Base-by-base conservation (phyloP, 148 eudicot genomes). In the Bassia scoparia region DNA sequence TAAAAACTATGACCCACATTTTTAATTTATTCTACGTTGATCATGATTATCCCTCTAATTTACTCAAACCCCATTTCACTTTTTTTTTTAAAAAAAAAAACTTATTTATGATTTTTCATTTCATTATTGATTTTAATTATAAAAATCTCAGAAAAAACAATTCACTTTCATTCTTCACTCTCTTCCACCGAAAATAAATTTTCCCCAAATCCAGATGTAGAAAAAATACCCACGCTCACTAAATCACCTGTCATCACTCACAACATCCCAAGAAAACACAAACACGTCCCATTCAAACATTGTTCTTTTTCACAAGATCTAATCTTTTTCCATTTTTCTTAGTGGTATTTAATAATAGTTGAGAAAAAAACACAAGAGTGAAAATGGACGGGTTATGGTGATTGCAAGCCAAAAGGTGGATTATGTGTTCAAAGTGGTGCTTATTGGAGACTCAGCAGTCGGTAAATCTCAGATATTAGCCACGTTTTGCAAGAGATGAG, bases 381-480 rank as follows among this genome's bases (percentile, higher is more conserved):
- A 67, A 74, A 69, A 49, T 75, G 68, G 66, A 85, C 76, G 56
- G 88, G 87, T 0, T 85, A 86, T 55, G 87, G 83, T 33, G 88
- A 82, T n/a, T 63, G 61, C 80, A 30, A 85, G 76, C 74, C 87
- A 85, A 73, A 87, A 88, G 62, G 86, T 88, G n/a, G 91, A 87
- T 72, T 89, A 87, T 61, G 95, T 89, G 24, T 89, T 89, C 85
- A 88, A 90, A 54, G 87, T 88, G 61, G 96, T 90, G 46, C 76
- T 90, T 18, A 88, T 90, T 27, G 92, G 96, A 10, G 96, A 90
- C 67, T 90, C 96, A 0, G 91, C 90, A 4, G 92, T 90, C 13
- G 92, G 96, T 0, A 90, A 88, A 78, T 90, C 96, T 0, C 96
- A 90, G 80, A 86, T 90, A 53, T 79, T 90, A 0, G 88, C 96